Percentiles rank a stretch among this genome's conserved stretches.
phyloP scores from a whole-genome alignment of 108 stramenopile species.

The Schizochytrium sp. region DNA sequence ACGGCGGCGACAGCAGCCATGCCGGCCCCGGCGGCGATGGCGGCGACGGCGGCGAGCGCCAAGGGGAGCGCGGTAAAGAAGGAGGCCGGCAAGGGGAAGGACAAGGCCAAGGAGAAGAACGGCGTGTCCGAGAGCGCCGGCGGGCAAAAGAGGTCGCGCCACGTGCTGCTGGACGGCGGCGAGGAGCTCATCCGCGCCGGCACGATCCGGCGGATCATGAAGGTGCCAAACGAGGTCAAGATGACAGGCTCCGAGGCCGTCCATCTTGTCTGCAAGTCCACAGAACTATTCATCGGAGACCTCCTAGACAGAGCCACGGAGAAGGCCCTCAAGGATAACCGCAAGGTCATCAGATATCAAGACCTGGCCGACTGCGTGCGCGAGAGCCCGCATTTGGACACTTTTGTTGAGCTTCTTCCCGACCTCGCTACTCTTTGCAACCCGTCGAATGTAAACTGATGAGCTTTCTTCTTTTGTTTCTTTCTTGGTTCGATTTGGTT shows the following conservation, averaged over 20 bases:
- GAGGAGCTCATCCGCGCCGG: background rate
- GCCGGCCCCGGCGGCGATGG: too few relatives aligned
- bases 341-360: background rate
- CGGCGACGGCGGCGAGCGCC: too few relatives aligned
- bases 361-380: background rate
- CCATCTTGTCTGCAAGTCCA: background rate
- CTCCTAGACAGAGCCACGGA: background rate
- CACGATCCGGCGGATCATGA: constrained; percentile 13
- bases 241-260: constrained; percentile 16
- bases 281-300: background rate
- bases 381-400: background rate
- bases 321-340: background rate
- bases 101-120: background rate
- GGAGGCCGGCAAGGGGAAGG: background rate
- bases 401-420: background rate
- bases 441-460: background rate
- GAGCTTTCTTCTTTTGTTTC: background rate
- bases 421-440: background rate
- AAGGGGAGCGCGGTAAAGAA: too few relatives aligned
- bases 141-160: background rate
- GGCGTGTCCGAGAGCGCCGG: background rate
- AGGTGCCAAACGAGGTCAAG: background rate
- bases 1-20: too few relatives aligned
- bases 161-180: background rate
- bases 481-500: background rate